Evolutionary conservation across 2,329 filamentous ascomycete species (phyloP).

Genomic region (Penicillium sp.): DNA sequence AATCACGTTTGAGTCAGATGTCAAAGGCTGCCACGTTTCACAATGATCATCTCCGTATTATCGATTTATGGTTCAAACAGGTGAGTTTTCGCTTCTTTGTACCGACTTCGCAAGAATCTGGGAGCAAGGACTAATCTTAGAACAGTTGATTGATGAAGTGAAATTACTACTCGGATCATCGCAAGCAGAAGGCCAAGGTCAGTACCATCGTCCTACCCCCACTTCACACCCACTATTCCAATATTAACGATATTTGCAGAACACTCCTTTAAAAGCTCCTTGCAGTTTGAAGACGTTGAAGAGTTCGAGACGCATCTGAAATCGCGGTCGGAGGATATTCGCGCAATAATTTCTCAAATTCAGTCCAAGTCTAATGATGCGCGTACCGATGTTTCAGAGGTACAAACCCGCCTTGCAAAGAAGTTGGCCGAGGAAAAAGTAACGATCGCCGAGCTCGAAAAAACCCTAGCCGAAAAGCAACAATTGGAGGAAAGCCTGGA

Average conservation of each 20-base stretch:
- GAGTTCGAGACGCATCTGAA: slow-evolving; percentile 77
- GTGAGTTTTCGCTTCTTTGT: slow-evolving; percentile 51
- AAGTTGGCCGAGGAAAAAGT: slow-evolving; percentile 81
- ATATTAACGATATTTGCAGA: slow-evolving; percentile 20
- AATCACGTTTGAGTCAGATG: slow-evolving; percentile 76
- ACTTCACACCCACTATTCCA: neutral
- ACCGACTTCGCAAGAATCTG: neutral
- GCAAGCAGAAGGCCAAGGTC: slow-evolving; percentile 33
- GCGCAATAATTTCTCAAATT: slow-evolving; percentile 69
- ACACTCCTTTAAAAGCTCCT: slow-evolving; percentile 51
- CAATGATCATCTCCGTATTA: slow-evolving; percentile 85
- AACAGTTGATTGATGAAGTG: slow-evolving; percentile 49
- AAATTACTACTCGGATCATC: slow-evolving; percentile 42
- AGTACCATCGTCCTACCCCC: slow-evolving; percentile 5
- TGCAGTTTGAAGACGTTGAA: slow-evolving; percentile 56
- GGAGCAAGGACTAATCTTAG: slow-evolving; percentile 16
- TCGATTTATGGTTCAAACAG: slow-evolving; percentile 94
- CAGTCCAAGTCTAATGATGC: slow-evolving; percentile 52
- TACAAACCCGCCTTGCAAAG: slow-evolving; percentile 73
- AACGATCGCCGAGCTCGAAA: slow-evolving; percentile 72
- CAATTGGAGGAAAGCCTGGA: slow-evolving; percentile 84
- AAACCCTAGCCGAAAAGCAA: slow-evolving; percentile 74
- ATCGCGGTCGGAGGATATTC: slow-evolving; percentile 73
- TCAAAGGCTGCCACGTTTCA: slow-evolving; percentile 77
- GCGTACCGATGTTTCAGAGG: slow-evolving; percentile 66